Evolutionary conservation across 768 basidiomycete genomes (phyloP), one percentile per base, ranked within the genome.

Genomic region (Psilocybe sp.): DNA sequence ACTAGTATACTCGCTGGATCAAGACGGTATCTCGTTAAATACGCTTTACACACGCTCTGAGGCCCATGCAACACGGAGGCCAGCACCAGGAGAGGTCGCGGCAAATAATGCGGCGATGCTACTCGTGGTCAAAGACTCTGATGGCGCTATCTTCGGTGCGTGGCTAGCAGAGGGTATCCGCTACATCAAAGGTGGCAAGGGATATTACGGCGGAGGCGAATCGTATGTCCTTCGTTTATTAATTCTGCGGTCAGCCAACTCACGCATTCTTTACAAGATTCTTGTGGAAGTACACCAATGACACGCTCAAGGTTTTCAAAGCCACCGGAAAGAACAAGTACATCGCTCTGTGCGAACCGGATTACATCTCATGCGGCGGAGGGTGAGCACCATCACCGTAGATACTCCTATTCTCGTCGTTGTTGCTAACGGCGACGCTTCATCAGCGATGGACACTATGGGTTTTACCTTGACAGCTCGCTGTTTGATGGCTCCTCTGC

Each of bases 311-410:
- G 20, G 77, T 90, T 23, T 94, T 79, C 71, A 82, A 77, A 43
- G 89, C 89, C 84, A 95, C 94, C 0, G 93, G 92, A 3, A 81
- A 70, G 64, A 99, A 98, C 63, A 85, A 86, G 46, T 98, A 98
- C 60, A 87, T 97, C 36, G 84, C 90, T 16, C 74, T 96, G 6
- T 94, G 92, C 66, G 90, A 95, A 59, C 69, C 79, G 0, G 81
- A 78, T 13, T 92, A 79, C 56, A 74, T 97, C 52, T 92, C 91
- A 1, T 92, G 96, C 60, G 95, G 94, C 11, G 95, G 95, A 57
- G 95, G 95, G 92, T 93, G 54, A 50, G 88, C 77, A 18, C 37
- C 11, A 48, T 41, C 20, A 34, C 36, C 12, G 36, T 35, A 3
- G 14, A 12, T 32, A 33, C 34, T 45, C 44, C 15, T 20, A 18